Conservation (phyloP, 2,329 filamentous ascomycete genomes). For the Xylariaceae sp. region DNA sequence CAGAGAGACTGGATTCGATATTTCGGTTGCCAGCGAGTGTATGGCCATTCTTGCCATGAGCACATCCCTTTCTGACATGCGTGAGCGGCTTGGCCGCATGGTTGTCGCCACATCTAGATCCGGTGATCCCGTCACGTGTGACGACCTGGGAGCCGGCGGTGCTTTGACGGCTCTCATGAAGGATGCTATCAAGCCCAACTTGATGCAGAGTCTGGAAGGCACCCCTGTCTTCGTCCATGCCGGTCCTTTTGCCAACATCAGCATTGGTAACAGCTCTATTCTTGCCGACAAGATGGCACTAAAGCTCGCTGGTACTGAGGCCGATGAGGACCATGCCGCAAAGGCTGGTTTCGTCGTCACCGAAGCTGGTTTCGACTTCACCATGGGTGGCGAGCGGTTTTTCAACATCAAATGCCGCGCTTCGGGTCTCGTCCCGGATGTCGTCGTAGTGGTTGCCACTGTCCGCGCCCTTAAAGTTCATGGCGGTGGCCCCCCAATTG, state of each 20-base stretch:
- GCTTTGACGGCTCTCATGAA: slow-evolving; percentile 93
- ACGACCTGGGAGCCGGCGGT: slow-evolving; percentile 89
- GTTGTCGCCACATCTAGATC: slow-evolving; percentile 82
- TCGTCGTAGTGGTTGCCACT: slow-evolving; percentile 91
- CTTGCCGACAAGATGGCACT: slow-evolving; percentile 92
- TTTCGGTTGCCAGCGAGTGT: slow-evolving; percentile 94
- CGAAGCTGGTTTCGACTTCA: slow-evolving; percentile 98
- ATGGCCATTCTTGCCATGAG: slow-evolving; percentile 97
- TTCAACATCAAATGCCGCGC: slow-evolving; percentile 99
- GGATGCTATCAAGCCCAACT: slow-evolving; percentile 96
- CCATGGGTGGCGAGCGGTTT: slow-evolving; percentile 98
- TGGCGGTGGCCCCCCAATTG: slow-evolving; percentile 90
- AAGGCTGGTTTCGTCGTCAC: slow-evolving; percentile 93
- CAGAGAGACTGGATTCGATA: slow-evolving; percentile 91
- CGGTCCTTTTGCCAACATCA: slow-evolving; percentile 97
- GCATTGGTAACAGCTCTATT: slow-evolving; percentile 93
- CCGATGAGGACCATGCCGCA: slow-evolving; percentile 76
- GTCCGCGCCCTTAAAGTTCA: slow-evolving; percentile 96
- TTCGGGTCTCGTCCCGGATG: slow-evolving; percentile 87
- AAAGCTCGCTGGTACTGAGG: slow-evolving; percentile 92
- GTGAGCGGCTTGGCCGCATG: slow-evolving; percentile 91
- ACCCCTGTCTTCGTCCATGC: slow-evolving; percentile 98
- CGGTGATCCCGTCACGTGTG: slow-evolving; percentile 91
- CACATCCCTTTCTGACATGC: slow-evolving; percentile 81
- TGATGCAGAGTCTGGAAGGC: slow-evolving; percentile 97